Evolutionary conservation across 1,139 yeast species (phyloP).

Genomic region (Komagataea norvegica): DNA sequence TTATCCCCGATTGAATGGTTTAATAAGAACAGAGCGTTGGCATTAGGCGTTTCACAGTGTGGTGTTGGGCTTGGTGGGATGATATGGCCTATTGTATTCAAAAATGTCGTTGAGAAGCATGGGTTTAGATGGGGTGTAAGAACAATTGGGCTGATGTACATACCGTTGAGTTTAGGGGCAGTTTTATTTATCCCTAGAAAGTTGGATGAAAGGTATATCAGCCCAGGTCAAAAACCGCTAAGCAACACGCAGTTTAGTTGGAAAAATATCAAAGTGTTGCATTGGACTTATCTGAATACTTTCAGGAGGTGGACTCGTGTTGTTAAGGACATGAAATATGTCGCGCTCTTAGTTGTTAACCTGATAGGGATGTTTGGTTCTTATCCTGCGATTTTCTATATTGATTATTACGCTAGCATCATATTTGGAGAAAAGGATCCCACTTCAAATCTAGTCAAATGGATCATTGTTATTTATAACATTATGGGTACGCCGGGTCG

Average conservation of each 20-base stretch:
- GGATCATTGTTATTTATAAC: conserved; percentile 19
- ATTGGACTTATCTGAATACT: conserved; percentile 10
- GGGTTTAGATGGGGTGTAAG: conserved; percentile 22
- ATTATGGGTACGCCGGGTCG: conserved; percentile 23
- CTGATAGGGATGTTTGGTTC: conserved; percentile 21
- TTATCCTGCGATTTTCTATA: conserved; percentile 23
- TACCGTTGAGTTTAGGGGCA: conserved; percentile 17
- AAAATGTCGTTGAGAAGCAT: conserved; percentile 13
- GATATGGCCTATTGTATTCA: conserved; percentile 23
- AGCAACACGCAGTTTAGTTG: conserved; percentile 17
- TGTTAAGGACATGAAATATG: conserved; percentile 10
- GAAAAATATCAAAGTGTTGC: conserved; percentile 12
- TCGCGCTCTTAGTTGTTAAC: conserved; percentile 12
- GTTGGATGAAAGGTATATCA: conserved; percentile 11
- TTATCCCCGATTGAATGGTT: conserved; percentile 61
- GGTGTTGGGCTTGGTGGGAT: conserved; percentile 48
- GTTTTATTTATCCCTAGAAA: conserved; percentile 16
- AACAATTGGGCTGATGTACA: conserved; percentile 19
- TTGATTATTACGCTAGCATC: conserved; percentile 21
- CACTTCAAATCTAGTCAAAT: conserved; percentile 10
- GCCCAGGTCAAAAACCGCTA: conserved; percentile 12
- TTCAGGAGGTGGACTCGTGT: conserved; percentile 15
- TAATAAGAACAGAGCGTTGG: conserved; percentile 48
- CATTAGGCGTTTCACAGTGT: conserved; percentile 48
- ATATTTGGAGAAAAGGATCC: conserved; percentile 13